Conservation (phyloP, 805 yeast genomes). For the Ogataea pini region DNA sequence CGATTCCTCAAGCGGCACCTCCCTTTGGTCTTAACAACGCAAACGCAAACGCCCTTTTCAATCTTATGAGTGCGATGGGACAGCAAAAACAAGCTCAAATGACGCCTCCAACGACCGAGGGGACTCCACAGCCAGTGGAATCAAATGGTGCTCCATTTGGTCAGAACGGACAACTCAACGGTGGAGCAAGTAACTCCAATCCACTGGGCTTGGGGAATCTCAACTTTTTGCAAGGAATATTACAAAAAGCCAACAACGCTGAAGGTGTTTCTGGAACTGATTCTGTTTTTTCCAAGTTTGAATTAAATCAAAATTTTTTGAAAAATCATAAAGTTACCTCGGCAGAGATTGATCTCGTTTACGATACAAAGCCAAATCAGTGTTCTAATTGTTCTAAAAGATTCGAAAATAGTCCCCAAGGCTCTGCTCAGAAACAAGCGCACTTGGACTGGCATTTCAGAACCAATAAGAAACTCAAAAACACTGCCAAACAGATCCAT, state of each 20-base stretch:
- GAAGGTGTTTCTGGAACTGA: constrained; percentile 15
- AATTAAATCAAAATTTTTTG: constrained; percentile 39
- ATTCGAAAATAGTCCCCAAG: constrained; percentile 61
- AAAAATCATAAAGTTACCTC: constrained; percentile 38
- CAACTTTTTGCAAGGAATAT: constrained; percentile 18
- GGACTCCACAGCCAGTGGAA: background rate
- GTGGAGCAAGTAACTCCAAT: constrained; percentile 5
- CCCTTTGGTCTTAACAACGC: constrained; percentile 18
- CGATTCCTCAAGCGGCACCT: constrained; percentile 2
- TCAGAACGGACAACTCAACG: no score
- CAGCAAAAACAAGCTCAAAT: constrained; percentile 15
- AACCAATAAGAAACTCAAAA: constrained; percentile 72
- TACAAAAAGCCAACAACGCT: constrained; percentile 14
- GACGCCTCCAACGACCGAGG: constrained; percentile 1
- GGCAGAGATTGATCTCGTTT: constrained; percentile 43
- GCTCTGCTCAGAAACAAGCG: constrained; percentile 51
- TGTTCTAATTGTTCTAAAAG: constrained; percentile 91
- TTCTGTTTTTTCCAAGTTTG: constrained; percentile 25
- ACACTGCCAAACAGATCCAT: constrained; percentile 53
- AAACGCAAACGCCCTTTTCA: constrained; percentile 26
- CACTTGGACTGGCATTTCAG: constrained; percentile 98
- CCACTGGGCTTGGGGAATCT: constrained; percentile 15
- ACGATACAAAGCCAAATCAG: constrained; percentile 67
- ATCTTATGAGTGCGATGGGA: constrained; percentile 26
- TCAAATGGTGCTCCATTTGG: no score